Conservation (phyloP, 371 early-diverging fungal genomes). For the Lichtheimia ornata region DNA sequence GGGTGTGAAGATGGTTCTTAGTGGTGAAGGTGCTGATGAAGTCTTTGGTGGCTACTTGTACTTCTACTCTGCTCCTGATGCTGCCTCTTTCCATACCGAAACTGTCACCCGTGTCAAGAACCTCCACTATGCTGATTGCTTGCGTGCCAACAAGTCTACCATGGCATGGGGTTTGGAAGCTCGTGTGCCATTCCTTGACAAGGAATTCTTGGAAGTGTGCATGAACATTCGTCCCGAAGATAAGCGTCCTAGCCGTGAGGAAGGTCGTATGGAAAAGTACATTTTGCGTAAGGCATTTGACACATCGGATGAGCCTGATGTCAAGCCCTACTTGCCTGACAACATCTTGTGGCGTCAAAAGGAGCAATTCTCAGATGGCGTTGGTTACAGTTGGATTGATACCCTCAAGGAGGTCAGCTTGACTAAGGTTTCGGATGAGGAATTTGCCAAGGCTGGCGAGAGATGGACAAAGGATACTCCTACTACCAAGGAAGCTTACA, state of each 20-base stretch:
- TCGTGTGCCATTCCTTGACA: constrained; percentile 97
- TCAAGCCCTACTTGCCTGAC: constrained; percentile 84
- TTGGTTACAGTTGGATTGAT: constrained; percentile 97
- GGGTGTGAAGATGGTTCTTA: constrained; percentile 98
- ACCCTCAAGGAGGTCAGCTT: constrained; percentile 79
- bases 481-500: constrained; percentile 94
- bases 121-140: constrained; percentile 92
- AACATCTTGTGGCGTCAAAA: constrained; percentile 96
- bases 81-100: constrained; percentile 83
- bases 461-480: constrained; percentile 90
- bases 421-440: constrained; percentile 72
- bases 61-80: constrained; percentile 90
- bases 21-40: constrained; percentile 96
- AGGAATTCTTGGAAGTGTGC: constrained; percentile 83
- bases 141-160: constrained; percentile 97
- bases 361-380: constrained; percentile 98
- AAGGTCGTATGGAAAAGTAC: constrained; percentile 84
- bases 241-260: constrained; percentile 63
- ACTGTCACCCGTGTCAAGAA: constrained; percentile 89
- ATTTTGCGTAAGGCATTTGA: constrained; percentile 85
- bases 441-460: constrained; percentile 64
- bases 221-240: constrained; percentile 85
- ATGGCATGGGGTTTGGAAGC: constrained; percentile 99
- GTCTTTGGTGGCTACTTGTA: constrained; percentile 97
- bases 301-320: constrained; percentile 62